Percentiles rank a stretch among this genome's conserved stretches.
Evolutionary conservation across 1,284 basidiomycete species (phyloP).

Genomic region (Trametes sp.): DNA sequence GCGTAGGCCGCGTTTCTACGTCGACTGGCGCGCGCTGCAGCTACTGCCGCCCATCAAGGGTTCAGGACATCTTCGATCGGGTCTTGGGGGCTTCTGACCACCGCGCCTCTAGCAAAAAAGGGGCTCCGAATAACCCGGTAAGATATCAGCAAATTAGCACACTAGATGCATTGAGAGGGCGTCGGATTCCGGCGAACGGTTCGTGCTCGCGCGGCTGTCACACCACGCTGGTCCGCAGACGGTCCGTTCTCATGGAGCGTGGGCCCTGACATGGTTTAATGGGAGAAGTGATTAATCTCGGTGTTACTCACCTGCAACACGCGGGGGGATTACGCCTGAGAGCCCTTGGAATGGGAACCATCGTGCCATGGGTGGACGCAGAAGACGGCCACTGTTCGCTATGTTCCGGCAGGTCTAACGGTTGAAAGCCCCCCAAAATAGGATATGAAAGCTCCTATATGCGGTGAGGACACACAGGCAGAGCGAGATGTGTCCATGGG

Average conservation of each 20-base stretch:
- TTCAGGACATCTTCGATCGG: background rate
- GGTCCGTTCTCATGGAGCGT: conserved; percentile 17
- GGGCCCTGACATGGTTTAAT: conserved; percentile 7
- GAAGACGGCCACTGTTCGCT: background rate
- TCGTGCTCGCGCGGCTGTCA: background rate
- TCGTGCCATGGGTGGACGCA: background rate
- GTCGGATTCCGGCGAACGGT: background rate
- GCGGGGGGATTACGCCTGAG: conserved; percentile 2
- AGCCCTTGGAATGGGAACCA: too few species aligned
- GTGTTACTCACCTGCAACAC: background rate
- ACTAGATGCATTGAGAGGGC: background rate
- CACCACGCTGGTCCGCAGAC: conserved; percentile 1
- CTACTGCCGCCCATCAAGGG: background rate
- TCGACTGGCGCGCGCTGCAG: background rate
- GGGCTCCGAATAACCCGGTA: background rate
- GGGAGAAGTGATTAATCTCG: conserved; percentile 10
- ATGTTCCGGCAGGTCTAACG: conserved; percentile 7
- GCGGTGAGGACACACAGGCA: background rate
- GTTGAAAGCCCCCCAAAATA: conserved; percentile 3
- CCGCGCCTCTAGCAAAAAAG: background rate
- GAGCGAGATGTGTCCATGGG: background rate
- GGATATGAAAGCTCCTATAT: background rate
- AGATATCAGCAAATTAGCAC: background rate
- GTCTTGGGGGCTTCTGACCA: background rate
- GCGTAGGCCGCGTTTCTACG: background rate